Evolutionary conservation across 352 stramenopile genomes (phyloP).

Genomic region (Phytophthora multivora): DNA sequence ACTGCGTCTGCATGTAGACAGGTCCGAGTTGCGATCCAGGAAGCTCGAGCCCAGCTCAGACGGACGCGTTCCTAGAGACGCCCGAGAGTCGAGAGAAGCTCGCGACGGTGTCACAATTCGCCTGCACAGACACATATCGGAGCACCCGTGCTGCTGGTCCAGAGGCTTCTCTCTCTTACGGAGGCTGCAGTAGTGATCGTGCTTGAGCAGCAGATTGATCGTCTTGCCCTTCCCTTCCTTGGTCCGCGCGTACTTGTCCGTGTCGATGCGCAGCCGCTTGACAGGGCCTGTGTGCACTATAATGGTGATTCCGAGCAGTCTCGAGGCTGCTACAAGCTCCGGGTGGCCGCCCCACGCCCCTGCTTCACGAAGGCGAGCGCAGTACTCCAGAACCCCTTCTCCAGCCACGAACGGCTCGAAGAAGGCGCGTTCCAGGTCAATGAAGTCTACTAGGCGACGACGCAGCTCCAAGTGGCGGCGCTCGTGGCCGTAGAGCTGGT

Average conservation of each 20-base stretch:
- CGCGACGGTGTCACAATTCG: constrained; percentile 31
- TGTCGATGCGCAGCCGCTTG: constrained; percentile 56
- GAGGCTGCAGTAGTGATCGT: constrained; percentile 64
- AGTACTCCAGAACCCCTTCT: constrained; percentile 49
- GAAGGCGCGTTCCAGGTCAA: constrained; percentile 41
- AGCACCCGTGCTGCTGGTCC: constrained; percentile 35
- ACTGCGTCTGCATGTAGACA: constrained; percentile 11
- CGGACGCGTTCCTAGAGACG: constrained; percentile 20
- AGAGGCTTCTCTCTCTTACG: constrained; percentile 30
- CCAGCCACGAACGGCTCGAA: constrained; percentile 54
- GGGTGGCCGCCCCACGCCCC: constrained; percentile 67
- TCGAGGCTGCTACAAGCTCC: constrained; percentile 61
- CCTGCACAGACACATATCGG: constrained; percentile 33
- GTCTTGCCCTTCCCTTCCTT: constrained; percentile 41
- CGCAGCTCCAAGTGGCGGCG: constrained; percentile 51
- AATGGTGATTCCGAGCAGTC: constrained; percentile 59
- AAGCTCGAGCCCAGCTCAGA: constrained; percentile 29
- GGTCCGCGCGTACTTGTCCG: constrained; percentile 28
- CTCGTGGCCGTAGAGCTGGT: constrained; percentile 62
- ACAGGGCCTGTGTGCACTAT: constrained; percentile 64
- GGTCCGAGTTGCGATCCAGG: constrained; percentile 13
- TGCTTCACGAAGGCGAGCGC: constrained; percentile 51
- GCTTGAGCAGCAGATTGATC: constrained; percentile 51
- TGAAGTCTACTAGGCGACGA: constrained; percentile 58
- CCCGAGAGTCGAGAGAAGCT: constrained; percentile 30